Evolutionary conservation across 2,329 filamentous ascomycete genomes (phyloP).

Genomic region (Apiospora saccharicola): DNA sequence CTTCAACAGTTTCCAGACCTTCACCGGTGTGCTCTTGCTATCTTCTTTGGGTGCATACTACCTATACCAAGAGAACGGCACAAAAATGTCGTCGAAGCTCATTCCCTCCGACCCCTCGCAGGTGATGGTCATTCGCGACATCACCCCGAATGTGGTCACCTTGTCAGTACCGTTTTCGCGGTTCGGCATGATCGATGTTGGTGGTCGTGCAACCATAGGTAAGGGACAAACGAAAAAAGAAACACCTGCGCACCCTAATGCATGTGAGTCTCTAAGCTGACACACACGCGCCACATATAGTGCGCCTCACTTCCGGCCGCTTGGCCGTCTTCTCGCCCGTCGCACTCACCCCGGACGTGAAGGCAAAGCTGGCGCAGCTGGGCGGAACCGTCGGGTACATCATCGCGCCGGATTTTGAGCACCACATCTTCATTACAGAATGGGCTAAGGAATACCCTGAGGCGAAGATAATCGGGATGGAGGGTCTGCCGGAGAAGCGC

Average conservation of each 20-base stretch:
- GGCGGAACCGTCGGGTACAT: constrained; percentile 82
- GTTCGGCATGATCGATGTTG: constrained; percentile 80
- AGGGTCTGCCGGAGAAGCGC: constrained; percentile 85
- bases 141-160: constrained; percentile 81
- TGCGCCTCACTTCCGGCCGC: constrained; percentile 77
- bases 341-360: constrained; percentile 79
- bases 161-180: constrained; percentile 86
- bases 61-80: constrained; percentile 19
- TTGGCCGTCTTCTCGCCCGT: constrained; percentile 94
- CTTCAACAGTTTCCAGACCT: constrained; percentile 22
- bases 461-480: constrained; percentile 82
- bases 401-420: constrained; percentile 86
- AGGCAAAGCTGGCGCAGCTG: constrained; percentile 67
- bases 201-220: constrained; percentile 88
- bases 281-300: constrained; percentile 49
- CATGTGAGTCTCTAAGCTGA: constrained; percentile 24
- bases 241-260: neutral
- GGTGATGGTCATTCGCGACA: constrained; percentile 88
- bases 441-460: constrained; percentile 83
- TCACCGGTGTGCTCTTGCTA: constrained; percentile 6
- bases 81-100: constrained; percentile 67
- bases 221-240: constrained; percentile 39
- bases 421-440: constrained; percentile 90
- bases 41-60: constrained; percentile 15
- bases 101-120: constrained; percentile 76